Evolutionary conservation across 2,329 filamentous ascomycete species (phyloP).

Genomic region (Dichotomopilus funicola): DNA sequence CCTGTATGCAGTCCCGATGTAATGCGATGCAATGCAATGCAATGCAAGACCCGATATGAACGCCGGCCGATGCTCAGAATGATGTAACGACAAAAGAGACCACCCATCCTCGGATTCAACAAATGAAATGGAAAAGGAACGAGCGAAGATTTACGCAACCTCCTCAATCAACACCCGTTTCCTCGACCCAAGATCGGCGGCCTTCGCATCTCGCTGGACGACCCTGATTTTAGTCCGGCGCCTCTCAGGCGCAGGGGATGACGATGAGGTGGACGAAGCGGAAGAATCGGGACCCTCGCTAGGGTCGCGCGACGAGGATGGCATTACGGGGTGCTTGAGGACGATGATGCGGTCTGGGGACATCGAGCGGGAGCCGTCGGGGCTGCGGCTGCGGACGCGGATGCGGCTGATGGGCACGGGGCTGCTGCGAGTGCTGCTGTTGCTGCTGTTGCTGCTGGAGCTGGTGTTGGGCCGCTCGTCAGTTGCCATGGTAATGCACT

Average conservation of each 20-base stretch:
- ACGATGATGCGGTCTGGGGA: conserved; percentile 15
- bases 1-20: too few species aligned
- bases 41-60: too few species aligned
- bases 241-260: background rate
- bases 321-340: conserved; percentile 10
- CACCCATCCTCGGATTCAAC: background rate
- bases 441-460: conserved; percentile 3
- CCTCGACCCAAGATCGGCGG: background rate
- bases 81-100: background rate
- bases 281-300: background rate
- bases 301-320: conserved; percentile 4
- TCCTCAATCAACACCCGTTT: conserved; percentile 13
- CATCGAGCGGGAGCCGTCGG: conserved; percentile 7
- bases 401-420: conserved; percentile 18
- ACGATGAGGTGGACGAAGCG: background rate
- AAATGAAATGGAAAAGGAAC: background rate
- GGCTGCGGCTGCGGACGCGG: conserved; percentile 12
- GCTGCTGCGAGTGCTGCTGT: conserved; percentile 5
- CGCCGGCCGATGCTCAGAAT: background rate
- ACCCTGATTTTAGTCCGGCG: conserved; percentile 7
- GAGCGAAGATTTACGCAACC: conserved; percentile 3
- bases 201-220: background rate
- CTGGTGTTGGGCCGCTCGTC: background rate
- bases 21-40: too few species aligned
- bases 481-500: background rate